Base-by-base conservation (phyloP, 371 early-diverging fungal genomes). In the Lichtheimia hyalospora region DNA sequence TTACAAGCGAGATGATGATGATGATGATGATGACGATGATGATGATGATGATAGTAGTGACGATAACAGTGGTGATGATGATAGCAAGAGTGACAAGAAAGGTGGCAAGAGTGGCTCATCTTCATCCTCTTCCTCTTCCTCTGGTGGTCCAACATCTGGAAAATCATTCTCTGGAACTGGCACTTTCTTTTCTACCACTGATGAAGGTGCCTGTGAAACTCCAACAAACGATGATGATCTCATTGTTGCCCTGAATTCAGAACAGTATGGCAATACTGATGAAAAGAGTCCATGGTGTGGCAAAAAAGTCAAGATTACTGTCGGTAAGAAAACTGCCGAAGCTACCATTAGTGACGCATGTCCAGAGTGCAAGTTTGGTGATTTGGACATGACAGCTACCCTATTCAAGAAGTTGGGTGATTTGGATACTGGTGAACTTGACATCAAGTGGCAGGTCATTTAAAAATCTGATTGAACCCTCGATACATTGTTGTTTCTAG, bases 381-480 rank as follows among this genome's bases (percentile, higher is more conserved):
- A 66, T 46, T 64, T 81, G 43, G 89, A 89, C 69, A 74, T 89
- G 21, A 82, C 83, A 52, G 82, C 80, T n/a, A 65, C 84, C 8
- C 84, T 84, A 41, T 89, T 87, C 60, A 27, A 80, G 52, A 46
- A 83, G 58, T 62, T 88, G 43, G 86, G 74, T 50, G 66, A 74
- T 15, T 66, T 69, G 15, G 65, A 60, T 3, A 58, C 62, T n/a
- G 89, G 89, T 34, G 78, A 75, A 15, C 73, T 87, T 44, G 54
- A 70, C 15, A 85, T 87, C 62, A 61, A 74, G 27, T 89, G 89
- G 86, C 34, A 34, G 10, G 10, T 34, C 10, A 10, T 10, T 34
- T 34, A 34, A 8, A 34, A 10, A n/a, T n/a, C n/a, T n/a, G n/a
- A n/a, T n/a, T n/a, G n/a, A n/a, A n/a, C n/a, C n/a, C n/a, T n/a